phyloP scores from a whole-genome alignment of 2,329 filamentous ascomycete species.

The Xenosphaeropsis pyriputrescens region DNA sequence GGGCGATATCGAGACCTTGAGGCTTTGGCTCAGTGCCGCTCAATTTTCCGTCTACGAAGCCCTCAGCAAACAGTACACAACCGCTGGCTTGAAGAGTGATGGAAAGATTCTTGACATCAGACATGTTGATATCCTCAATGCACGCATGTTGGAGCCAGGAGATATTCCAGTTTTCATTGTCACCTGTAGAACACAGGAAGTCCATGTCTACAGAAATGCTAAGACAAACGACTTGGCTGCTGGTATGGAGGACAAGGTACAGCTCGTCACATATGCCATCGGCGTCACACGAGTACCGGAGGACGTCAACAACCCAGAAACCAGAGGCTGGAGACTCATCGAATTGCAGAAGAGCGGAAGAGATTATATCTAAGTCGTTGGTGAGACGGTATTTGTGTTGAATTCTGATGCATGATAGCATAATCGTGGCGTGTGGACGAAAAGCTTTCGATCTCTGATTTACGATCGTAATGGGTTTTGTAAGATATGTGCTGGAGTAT shows the following conservation, averaged over 20 bases:
- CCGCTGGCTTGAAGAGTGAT: conserved; percentile 84
- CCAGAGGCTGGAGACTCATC: conserved; percentile 90
- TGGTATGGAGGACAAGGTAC: conserved; percentile 97
- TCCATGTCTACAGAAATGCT: conserved; percentile 88
- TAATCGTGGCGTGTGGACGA: too few relatives aligned
- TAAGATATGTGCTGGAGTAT: not conserved
- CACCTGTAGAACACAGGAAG: conserved; percentile 90
- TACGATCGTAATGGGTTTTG: not conserved
- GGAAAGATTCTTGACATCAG: conserved; percentile 91
- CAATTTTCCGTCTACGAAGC: conserved; percentile 96
- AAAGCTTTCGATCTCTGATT: not conserved
- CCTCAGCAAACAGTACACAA: conserved; percentile 91
- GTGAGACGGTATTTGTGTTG: not conserved
- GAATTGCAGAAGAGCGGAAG: conserved; percentile 97
- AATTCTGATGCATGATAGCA: too few relatives aligned
- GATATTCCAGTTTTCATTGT: conserved; percentile 95
- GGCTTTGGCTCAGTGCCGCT: conserved; percentile 89
- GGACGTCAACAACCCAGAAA: conserved; percentile 94
- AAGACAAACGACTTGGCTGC: conserved; percentile 84
- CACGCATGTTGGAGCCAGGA: conserved; percentile 68
- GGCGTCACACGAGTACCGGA: conserved; percentile 88
- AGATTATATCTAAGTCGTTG: conserved; percentile 54
- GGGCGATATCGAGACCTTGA: conserved; percentile 79
- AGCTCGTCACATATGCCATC: conserved; percentile 95
- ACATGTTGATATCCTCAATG: conserved; percentile 76